A percentile compares a stretch with the other conserved stretches of the same genome.
Evolutionary conservation across 345 rosid genomes (phyloP).

Genomic region (Salix brachista): DNA sequence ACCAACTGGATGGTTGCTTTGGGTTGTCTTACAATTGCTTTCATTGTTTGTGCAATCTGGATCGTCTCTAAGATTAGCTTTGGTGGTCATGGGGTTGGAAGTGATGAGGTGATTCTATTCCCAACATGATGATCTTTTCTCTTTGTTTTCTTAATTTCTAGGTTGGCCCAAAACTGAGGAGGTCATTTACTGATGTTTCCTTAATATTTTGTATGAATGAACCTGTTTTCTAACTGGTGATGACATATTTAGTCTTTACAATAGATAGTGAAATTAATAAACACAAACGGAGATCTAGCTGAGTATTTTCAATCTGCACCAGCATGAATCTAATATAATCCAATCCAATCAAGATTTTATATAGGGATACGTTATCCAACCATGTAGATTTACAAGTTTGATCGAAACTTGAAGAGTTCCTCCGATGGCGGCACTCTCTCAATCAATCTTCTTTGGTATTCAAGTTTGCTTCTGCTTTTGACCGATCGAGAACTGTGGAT

Average conservation of each 20-base stretch:
- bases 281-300: background rate
- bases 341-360: background rate
- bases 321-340: background rate
- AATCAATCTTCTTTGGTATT: background rate
- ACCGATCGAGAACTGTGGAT: background rate
- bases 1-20: background rate
- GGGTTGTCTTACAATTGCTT: constrained; percentile 16
- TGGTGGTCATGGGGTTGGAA: constrained; percentile 5
- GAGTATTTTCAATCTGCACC: background rate
- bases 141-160: background rate
- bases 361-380: background rate
- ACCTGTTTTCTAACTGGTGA: background rate
- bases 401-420: background rate
- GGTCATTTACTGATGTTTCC: background rate
- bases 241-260: background rate
- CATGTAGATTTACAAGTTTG: background rate
- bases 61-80: constrained; percentile 13
- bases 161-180: too few species aligned
- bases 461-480: background rate
- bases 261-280: background rate
- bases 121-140: constrained; percentile 38
- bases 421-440: background rate
- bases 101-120: constrained; percentile 22
- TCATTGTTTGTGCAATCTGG: constrained; percentile 8
- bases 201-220: background rate